Conservation (phyloP, 2,329 filamentous ascomycete species). For the Mycosphaerella sp. region DNA sequence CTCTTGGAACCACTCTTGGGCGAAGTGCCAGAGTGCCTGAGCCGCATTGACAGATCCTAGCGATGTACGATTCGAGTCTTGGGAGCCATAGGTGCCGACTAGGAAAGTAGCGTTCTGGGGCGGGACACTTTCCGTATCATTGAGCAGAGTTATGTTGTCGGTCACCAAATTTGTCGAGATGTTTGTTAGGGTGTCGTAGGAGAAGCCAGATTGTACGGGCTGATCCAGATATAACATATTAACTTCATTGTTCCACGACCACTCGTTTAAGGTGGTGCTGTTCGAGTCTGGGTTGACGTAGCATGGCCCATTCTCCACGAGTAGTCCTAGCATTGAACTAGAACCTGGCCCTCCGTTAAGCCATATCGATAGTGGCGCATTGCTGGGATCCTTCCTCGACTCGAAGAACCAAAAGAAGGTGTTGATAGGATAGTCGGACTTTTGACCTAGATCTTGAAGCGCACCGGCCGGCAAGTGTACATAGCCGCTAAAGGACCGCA, state of each 20-base stretch:
- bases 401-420: slow-evolving; percentile 46
- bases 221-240: slow-evolving; percentile 60
- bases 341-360: slow-evolving; percentile 55
- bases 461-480: slow-evolving; percentile 42
- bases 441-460: background rate
- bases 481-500: slow-evolving; percentile 55
- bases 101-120: slow-evolving; percentile 49
- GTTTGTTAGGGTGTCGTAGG: slow-evolving; percentile 41
- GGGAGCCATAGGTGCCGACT: slow-evolving; percentile 48
- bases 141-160: slow-evolving; percentile 15
- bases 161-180: slow-evolving; percentile 33
- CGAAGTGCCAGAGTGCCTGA: slow-evolving; percentile 54
- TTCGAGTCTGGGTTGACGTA: slow-evolving; percentile 50
- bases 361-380: slow-evolving; percentile 53
- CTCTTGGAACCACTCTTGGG: slow-evolving; percentile 56
- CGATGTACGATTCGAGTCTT: slow-evolving; percentile 40
- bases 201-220: slow-evolving; percentile 53
- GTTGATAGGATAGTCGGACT: slow-evolving; percentile 5
- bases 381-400: slow-evolving; percentile 47
- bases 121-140: slow-evolving; percentile 28
- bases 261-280: slow-evolving; percentile 47
- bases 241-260: slow-evolving; percentile 56
- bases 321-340: slow-evolving; percentile 47
- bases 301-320: slow-evolving; percentile 51
- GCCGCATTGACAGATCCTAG: slow-evolving; percentile 50